Conservation (phyloP, 2,329 filamentous ascomycete genomes). For the Lanzia echinophila region DNA sequence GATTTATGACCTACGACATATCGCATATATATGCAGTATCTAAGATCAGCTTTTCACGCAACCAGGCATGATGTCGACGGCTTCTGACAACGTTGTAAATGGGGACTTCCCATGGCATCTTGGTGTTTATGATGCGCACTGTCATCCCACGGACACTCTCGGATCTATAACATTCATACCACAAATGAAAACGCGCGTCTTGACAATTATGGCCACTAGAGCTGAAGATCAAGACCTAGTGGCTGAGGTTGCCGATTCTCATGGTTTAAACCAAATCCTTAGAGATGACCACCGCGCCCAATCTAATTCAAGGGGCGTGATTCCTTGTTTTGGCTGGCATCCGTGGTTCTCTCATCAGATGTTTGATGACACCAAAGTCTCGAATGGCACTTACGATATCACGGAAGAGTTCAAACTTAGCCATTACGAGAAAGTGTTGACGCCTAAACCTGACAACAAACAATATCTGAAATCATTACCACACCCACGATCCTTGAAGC, state of each 20-base stretch:
- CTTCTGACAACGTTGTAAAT: conserved; percentile 2
- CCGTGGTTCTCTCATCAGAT: conserved; percentile 80
- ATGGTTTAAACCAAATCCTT: conserved; percentile 39
- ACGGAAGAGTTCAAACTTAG: conserved; percentile 35
- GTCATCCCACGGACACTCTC: conserved; percentile 77
- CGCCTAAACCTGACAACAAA: conserved; percentile 43
- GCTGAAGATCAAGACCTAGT: conserved; percentile 71
- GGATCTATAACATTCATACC: conserved; percentile 50
- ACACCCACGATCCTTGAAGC: conserved; percentile 51
- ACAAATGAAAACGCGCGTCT: conserved; percentile 55
- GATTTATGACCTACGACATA: too few species aligned
- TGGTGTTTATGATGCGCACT: conserved; percentile 72
- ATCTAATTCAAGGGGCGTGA: conserved; percentile 34
- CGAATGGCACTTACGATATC: neutral
- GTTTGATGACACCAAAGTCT: conserved; percentile 49
- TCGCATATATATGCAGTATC: too few species aligned
- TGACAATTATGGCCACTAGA: conserved; percentile 74
- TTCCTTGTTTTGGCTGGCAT: conserved; percentile 82
- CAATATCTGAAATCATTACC: conserved; percentile 46
- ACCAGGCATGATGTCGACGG: too few species aligned
- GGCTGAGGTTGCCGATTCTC: conserved; percentile 47
- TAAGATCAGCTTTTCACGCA: too few species aligned
- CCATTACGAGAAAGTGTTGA: conserved; percentile 64
- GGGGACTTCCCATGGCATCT: conserved; percentile 58
- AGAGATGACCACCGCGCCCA: conserved; percentile 20